Evolutionary conservation across 2,329 filamentous ascomycete genomes (phyloP), one percentile per base, ranked within the genome.

Genomic region (Ceratocystis papillata): DNA sequence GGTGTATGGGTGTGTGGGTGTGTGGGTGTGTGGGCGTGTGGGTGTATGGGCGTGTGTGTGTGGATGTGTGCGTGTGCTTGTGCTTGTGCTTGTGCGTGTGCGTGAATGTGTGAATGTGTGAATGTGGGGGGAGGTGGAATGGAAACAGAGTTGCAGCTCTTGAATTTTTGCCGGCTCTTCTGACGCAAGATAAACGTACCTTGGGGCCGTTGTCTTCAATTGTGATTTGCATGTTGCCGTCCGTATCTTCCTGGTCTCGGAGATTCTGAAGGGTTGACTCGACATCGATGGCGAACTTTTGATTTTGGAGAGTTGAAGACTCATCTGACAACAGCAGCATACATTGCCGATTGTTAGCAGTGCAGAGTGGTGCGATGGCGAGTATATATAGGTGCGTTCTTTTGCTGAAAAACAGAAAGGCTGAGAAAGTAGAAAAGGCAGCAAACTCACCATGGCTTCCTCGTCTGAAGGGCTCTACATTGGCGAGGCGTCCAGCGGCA

Each of bases 191-290:
- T 59, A 3, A 30, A 62, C 73, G 69, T 75, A 88, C 89, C 82
- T 97, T 99, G 62, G 94, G 93, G 0, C 94, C 94, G 69, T 84
- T 83, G 77, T 99, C 94, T 73, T 97, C 94, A 71, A 97, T 96
- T 37, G 94, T 99, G 75, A 99, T 99, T 76, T 97, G 92, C 81
- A 90, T 89, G 76, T 99, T 96, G 66, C 84, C 81, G 76, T 99
- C 92, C 37, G 92, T 95, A 73, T 99, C 94, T 75, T 99, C 94
- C 70, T 93, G 88, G 46, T 85, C 84, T 69, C 90, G 81, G 57
- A 99, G 80, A 67, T 83, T 87, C 73, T 91, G 82, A 67, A 96
- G 81, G 0, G 92, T 96, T 25, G 84, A 80, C 62, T 96, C 88
- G 72, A 97, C 92, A 71, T 94, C 84, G 74, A 97, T 86, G 46